Base-by-base conservation (phyloP, 106 monocot genomes). In the Cymbidium sinense region DNA sequence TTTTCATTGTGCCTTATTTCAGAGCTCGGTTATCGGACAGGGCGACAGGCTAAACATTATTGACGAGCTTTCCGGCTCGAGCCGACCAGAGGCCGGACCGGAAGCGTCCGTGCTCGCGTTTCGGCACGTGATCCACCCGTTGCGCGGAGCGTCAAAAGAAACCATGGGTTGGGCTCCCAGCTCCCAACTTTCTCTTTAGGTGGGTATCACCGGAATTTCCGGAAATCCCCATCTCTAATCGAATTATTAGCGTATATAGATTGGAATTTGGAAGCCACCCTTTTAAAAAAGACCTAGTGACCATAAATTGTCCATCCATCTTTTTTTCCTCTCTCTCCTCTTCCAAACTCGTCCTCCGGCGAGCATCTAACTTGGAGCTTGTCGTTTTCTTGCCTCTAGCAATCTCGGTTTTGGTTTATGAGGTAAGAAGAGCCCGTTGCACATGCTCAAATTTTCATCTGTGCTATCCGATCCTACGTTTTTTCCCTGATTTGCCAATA, bases 331-430 rank as follows among this genome's bases (percentile, higher is more conserved):
- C 0, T 21, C n/a, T 39, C 9, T 71, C n/a, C 20, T n/a, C 36
- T 25, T 58, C 34, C 31, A 34, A 34, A 15, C 70, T 34, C 18
- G 10, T 31, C 33, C 5, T 34, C 33, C 33, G 33, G 7, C 69
- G 17, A 71, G 6, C 41, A 25, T 23, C 74, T 28, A 27, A 10
- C 74, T 5, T 44, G 10, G 44, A 43, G 74, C 27, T 39, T 33
- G 43, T 27, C 74, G 74, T 44, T 15, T 18, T 36, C 10, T 71
- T 77, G 65, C 36, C 76, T 74, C 82, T 89, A 89, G 85, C 81
- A 36, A 52, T 81, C 75, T 81, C 76, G 72, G 75, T 81, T 82
- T 83, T 85, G 81, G 91, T 92, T 92, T 92, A 92, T 92, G 92
- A 92, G 92, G 92, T 92, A 83, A 43, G 34, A 31, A 17, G 7